Base-by-base conservation (phyloP, 2,329 filamentous ascomycete species). In the Chrysoporthe cubensis region DNA sequence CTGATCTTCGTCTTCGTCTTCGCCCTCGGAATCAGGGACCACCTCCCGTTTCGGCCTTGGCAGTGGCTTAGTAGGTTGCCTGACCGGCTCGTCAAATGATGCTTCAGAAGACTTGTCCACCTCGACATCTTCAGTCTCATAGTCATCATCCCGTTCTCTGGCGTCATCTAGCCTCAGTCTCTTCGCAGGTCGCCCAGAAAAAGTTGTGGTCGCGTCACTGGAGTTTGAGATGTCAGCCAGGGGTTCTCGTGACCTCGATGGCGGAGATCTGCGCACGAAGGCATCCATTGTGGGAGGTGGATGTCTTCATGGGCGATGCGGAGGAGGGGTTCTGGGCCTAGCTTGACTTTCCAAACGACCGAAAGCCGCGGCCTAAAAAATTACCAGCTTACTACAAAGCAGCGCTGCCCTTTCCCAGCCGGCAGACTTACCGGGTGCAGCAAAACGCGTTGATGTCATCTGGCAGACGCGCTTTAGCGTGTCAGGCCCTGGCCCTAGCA, bases 161-260 rank as follows among this genome's bases (percentile, higher is more conserved):
- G 74, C 59, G 9, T 75, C 72, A 7, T 77, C 75, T 16, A 74
- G 62, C 62, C 79, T 80, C 7, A 71, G 59, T 59, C 73, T 79
- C 71, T 83, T 83, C 1, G 72, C 66, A 2, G 79, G 77, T 21
- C 75, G 77, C 56, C 75, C 74, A 40, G 65, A 65, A 6, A 66
- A 58, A 63, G 43, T 69, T 34, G 42, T 65, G 21, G 26, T n/a
- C 34, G 63, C 56, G 18, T 66, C 70, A 8, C 66, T 56, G n/a
- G 70, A 64, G 46, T 69, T 69, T 21, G 71, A 69, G 9, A 70
- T 71, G 48, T 69, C 66, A 34, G 70, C 66, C 48, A 72, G 65
- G 32, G 69, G 69, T 32, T 66, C 57, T 32, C 69, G 68, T n/a
- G 26, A 59, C 62, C 64, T 70, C 18, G 62, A 62, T 16, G 69